phyloP scores from a whole-genome alignment of 306 rosid species.

The Leucaena leucocephala region DNA sequence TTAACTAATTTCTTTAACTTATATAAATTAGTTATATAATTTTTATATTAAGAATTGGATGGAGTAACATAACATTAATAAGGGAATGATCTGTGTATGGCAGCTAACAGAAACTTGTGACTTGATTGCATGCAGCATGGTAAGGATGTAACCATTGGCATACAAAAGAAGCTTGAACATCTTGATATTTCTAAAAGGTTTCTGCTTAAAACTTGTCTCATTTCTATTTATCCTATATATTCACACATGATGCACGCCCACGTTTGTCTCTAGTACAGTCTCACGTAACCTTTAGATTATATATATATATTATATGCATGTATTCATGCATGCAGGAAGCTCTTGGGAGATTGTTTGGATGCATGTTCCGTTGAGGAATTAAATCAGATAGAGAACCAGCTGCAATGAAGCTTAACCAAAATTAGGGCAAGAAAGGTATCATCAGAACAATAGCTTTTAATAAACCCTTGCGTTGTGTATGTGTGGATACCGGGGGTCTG shows the following conservation, averaged over 20 bases:
- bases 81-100: background rate
- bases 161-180: constrained; percentile 60
- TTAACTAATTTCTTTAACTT: no score
- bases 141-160: constrained; percentile 45
- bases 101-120: background rate
- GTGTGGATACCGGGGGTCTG: no score
- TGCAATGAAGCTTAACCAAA: constrained; percentile 72
- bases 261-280: background rate
- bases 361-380: constrained; percentile 62
- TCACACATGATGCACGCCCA: no score
- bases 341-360: constrained; percentile 74
- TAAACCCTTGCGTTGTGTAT: background rate
- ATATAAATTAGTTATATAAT: no score
- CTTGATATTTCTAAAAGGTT: constrained; percentile 71
- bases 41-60: no score
- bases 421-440: constrained; percentile 56
- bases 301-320: background rate
- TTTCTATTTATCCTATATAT: background rate
- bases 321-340: constrained; percentile 52
- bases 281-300: no score
- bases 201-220: background rate
- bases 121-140: constrained; percentile 44
- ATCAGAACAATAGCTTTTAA: background rate
- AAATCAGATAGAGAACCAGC: constrained; percentile 62
- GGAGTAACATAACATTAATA: no score